These are phyloP conservation scores for Xylaria multiplex DNA, from an alignment of 2,329 filamentous ascomycete genomes.

Conservation along the genomic window DNA sequence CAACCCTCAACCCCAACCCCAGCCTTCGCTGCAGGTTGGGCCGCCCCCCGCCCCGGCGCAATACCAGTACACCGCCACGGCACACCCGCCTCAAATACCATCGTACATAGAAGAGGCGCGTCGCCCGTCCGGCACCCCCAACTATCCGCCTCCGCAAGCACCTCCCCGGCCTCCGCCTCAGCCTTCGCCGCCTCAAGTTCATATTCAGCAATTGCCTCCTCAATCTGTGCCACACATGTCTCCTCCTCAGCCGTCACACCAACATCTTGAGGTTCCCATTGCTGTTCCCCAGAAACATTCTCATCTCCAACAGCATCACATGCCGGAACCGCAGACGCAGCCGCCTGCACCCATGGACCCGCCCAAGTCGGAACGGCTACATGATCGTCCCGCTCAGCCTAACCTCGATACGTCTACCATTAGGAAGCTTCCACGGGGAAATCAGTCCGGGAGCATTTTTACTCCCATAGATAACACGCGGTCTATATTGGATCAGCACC, in stretches of 20 bases:
- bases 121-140: constrained; percentile 75
- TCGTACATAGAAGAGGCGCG: constrained; percentile 81
- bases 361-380: constrained; percentile 58
- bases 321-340: constrained; percentile 51
- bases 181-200: constrained; percentile 68
- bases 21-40: constrained; percentile 55
- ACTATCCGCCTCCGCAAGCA: constrained; percentile 59
- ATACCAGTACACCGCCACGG: constrained; percentile 52
- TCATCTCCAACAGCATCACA: constrained; percentile 39
- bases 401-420: constrained; percentile 63
- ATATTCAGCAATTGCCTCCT: constrained; percentile 61
- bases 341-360: constrained; percentile 62
- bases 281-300: constrained; percentile 50
- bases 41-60: constrained; percentile 47
- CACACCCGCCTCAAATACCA: constrained; percentile 65
- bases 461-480: constrained; percentile 95
- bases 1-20: constrained; percentile 71
- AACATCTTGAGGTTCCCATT: constrained; percentile 51
- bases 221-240: constrained; percentile 62
- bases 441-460: constrained; percentile 87
- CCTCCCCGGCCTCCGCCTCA: constrained; percentile 65
- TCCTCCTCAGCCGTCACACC: constrained; percentile 62
- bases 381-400: constrained; percentile 58
- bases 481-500: constrained; percentile 87
- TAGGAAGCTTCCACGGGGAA: constrained; percentile 76